Conservation (phyloP, 163 green algal genomes). For the Prototheca wickerhamii region DNA sequence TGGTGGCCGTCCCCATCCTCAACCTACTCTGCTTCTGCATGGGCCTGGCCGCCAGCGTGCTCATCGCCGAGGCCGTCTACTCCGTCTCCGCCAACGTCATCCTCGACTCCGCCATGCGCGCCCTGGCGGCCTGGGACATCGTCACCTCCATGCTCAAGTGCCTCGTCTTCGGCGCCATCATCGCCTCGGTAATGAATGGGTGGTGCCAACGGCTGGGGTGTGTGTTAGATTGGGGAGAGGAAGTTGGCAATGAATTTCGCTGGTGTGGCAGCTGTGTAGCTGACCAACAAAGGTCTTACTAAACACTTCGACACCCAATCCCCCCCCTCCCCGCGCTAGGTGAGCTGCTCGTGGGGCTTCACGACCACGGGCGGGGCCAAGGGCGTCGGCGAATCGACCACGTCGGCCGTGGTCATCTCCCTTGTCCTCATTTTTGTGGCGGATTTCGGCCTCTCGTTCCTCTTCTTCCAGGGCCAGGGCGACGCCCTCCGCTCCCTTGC, state of each 20-base stretch:
- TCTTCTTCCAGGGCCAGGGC: conserved; percentile 82
- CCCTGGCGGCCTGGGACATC: conserved; percentile 80
- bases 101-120: conserved; percentile 74
- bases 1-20: conserved; percentile 85
- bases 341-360: conserved; percentile 95
- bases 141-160: conserved; percentile 85
- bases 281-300: too few species aligned
- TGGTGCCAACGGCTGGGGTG: neutral
- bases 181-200: conserved; percentile 52
- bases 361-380: conserved; percentile 98
- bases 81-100: conserved; percentile 90
- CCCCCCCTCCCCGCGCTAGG: conserved; percentile 29
- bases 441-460: conserved; percentile 83
- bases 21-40: conserved; percentile 95
- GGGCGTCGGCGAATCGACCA: conserved; percentile 96
- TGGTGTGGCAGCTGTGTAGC: too few species aligned
- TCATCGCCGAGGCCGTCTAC: conserved; percentile 92
- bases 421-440: conserved; percentile 89
- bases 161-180: conserved; percentile 91
- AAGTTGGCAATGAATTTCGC: neutral
- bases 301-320: neutral
- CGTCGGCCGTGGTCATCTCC: conserved; percentile 89
- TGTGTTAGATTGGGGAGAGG: neutral
- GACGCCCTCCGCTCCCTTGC: conserved; percentile 51
- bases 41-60: conserved; percentile 78